Conservation (phyloP, 83 land plant genomes). For the Picea abies region DNA sequence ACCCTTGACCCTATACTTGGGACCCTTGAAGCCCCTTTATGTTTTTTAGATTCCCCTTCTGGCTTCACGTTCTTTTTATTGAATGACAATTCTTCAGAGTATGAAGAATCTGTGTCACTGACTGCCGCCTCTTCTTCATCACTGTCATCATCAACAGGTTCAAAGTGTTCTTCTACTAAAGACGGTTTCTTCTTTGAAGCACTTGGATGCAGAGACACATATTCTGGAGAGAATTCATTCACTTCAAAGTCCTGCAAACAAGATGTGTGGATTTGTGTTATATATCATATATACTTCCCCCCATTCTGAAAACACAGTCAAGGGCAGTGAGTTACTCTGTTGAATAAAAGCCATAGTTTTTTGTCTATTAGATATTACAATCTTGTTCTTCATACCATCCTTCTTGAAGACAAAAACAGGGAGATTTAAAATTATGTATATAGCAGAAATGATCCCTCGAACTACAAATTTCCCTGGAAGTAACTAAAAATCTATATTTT, state of each 20-base stretch:
- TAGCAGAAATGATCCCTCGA: background rate
- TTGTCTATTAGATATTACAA: background rate
- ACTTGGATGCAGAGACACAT: constrained; percentile 72
- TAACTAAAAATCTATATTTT: background rate
- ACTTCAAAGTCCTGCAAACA: constrained; percentile 78
- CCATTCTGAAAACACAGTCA: background rate
- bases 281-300: background rate
- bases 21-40: constrained; percentile 20
- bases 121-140: constrained; percentile 29
- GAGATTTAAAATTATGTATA: background rate
- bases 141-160: constrained; percentile 46
- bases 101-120: constrained; percentile 43
- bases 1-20: constrained; percentile 24
- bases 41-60: constrained; percentile 12
- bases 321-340: background rate
- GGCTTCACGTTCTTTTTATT: constrained; percentile 22
- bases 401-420: background rate
- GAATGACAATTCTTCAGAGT: constrained; percentile 18
- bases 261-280: background rate
- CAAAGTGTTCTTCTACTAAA: constrained; percentile 86
- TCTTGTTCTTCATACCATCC: background rate
- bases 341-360: background rate
- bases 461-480: background rate
- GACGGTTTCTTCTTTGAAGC: constrained; percentile 61
- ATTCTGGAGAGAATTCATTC: constrained; percentile 75